Percentiles rank a stretch among this genome's conserved stretches.
Conservation (phyloP, 495 filamentous ascomycete species). For the Amphirosellinia nigrospora region DNA sequence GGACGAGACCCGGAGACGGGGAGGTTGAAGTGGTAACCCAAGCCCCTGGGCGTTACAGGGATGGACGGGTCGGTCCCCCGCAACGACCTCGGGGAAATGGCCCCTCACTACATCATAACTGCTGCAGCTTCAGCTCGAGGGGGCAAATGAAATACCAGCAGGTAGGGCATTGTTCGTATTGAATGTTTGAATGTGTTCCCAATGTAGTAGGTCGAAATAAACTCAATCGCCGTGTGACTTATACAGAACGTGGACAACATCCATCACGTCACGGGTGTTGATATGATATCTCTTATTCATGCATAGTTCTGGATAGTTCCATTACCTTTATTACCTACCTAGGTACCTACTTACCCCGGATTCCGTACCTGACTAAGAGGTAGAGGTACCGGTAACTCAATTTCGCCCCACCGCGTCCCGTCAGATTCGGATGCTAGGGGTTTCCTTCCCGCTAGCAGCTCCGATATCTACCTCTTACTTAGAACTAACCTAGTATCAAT, state of each 20-base stretch:
- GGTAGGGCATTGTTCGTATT: no score
- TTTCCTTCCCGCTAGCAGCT: not conserved
- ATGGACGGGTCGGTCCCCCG: not conserved
- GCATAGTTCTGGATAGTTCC: not conserved
- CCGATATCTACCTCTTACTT: no score
- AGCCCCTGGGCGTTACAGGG: not conserved
- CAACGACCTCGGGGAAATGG: not conserved
- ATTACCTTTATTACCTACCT: no score
- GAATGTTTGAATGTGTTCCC: no score
- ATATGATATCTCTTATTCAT: not conserved
- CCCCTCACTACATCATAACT: constrained; percentile 8
- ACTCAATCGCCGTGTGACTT: no score
- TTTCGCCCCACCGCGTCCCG: constrained; percentile 7
- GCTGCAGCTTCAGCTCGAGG: not conserved
- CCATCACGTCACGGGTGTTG: no score
- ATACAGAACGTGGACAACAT: no score
- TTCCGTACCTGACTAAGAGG: not conserved
- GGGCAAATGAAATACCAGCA: not conserved
- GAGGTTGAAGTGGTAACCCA: not conserved
- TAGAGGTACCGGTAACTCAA: not conserved
- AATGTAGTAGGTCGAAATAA: no score
- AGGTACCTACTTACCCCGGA: constrained; percentile 14
- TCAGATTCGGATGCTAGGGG: not conserved
- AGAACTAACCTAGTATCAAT: no score
- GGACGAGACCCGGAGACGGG: not conserved